Evolutionary conservation across 345 rosid genomes (phyloP).

Genomic region (Salix brachista): DNA sequence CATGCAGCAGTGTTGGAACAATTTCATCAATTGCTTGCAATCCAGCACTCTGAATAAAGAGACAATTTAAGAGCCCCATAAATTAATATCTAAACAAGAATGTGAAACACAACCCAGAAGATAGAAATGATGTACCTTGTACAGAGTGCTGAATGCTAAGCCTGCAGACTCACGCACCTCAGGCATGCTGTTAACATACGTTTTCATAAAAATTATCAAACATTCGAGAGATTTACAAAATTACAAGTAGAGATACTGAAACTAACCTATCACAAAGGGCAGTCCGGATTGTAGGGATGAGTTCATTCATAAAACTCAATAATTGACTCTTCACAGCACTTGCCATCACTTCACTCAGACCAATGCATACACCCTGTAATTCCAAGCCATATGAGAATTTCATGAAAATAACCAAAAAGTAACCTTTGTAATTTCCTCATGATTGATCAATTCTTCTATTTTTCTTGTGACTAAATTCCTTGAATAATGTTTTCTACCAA

Average conservation of each 20-base stretch:
- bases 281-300: constrained; percentile 84
- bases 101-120: constrained; percentile 8
- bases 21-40: constrained; percentile 99
- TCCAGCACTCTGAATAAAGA: constrained; percentile 79
- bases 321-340: constrained; percentile 94
- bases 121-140: constrained; percentile 54
- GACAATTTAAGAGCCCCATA: neutral
- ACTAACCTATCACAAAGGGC: constrained; percentile 95
- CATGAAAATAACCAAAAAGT: neutral
- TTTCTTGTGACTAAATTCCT: too few species aligned
- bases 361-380: constrained; percentile 92
- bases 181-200: constrained; percentile 41
- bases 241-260: neutral
- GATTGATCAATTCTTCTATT: too few species aligned
- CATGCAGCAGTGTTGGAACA: constrained; percentile 89
- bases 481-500: too few species aligned
- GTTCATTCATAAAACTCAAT: constrained; percentile 89
- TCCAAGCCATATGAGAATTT: constrained; percentile 13
- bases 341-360: constrained; percentile 97
- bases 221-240: constrained; percentile 3
- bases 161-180: constrained; percentile 99
- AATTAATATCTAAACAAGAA: neutral
- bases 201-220: neutral
- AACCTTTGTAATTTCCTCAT: too few species aligned
- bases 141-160: constrained; percentile 91